Evolutionary conservation across 345 rosid genomes (phyloP), one percentile per base, ranked within the genome.

Genomic region (Lepidium sativum): DNA sequence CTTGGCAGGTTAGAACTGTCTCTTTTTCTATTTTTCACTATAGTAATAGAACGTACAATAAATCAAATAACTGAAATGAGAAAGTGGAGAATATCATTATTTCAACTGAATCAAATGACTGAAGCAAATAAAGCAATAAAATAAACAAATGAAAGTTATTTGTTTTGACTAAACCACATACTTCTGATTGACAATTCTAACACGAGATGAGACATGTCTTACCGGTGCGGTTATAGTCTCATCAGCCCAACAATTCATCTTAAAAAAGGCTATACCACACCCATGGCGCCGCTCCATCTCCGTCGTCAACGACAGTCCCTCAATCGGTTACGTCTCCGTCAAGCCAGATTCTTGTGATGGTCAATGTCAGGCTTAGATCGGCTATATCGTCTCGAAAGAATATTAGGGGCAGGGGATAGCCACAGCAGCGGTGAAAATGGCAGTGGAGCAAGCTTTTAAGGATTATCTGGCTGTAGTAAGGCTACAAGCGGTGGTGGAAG

Each of bases 401-500:
- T 61, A 52, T 51, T 69, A 55, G 55, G 74, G 73, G n/a, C 45
- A 21, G 2, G 68, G 68, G 32, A 52, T 69, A 42, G 74, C 68
- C 37, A 69, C 74, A 16, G 48, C 32, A 4, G 73, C 73, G 9
- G 61, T 68, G 37, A 59, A 18, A 67, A 50, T 59, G 53, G 60
- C 52, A 17, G 60, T 69, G 16, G 45, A 52, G 2, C 61, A 51
- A 34, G 38, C 31, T 59, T 60, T 69, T 0, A 12, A 69, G 32
- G 32, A 15, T 52, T 69, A 60, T 1, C 61, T 40, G 39, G 73
- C 4, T 54, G 21, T 85, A 63, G 79, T 77, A 41, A 80, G 96
- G 76, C 6, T 86, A 12, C 78, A 84, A 47, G 96, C 91, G 41
- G 60, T 80, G 21, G 86, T 81, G 9, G 86, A 79, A 41, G 70